A percentile compares a stretch with the other conserved stretches of the same genome.
These are phyloP conservation scores for Naganishia friedmannii DNA, from an alignment of 768 basidiomycete genomes.

Conservation along the genomic window DNA sequence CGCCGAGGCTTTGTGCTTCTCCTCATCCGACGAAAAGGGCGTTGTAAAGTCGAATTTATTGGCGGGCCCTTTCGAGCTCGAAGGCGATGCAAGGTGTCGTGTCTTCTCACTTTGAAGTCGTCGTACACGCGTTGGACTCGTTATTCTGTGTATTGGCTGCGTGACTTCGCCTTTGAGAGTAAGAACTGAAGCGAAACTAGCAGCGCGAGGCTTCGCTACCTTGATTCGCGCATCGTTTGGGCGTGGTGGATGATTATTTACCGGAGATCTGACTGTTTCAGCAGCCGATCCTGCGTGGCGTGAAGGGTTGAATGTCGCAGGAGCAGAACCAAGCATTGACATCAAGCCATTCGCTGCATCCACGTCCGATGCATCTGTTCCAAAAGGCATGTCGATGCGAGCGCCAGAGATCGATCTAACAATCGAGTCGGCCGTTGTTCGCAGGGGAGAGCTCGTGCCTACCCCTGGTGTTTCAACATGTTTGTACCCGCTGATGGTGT, in stretches of 20 bases:
- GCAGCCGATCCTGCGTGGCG: neutral
- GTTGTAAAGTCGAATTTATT: neutral
- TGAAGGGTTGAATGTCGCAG: constrained; percentile 10
- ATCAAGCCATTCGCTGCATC: constrained; percentile 22
- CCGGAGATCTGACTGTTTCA: neutral
- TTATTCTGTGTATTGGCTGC: neutral
- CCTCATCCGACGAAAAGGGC: constrained; percentile 15
- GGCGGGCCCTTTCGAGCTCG: neutral
- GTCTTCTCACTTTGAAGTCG: neutral
- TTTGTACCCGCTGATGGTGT: constrained; percentile 11
- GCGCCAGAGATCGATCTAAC: neutral
- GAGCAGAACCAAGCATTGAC: constrained; percentile 23
- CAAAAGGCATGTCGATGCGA: constrained; percentile 8
- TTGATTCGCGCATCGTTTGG: neutral
- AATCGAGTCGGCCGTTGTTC: neutral
- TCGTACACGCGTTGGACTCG: constrained; percentile 15
- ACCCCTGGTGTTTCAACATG: neutral
- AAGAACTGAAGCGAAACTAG: constrained; percentile 5
- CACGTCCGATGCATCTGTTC: constrained; percentile 15
- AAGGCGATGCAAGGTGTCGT: constrained; percentile 1
- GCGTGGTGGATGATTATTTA: neutral
- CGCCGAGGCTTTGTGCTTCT: constrained; percentile 9
- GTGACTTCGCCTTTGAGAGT: neutral
- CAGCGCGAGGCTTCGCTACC: constrained; percentile 10
- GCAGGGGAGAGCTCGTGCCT: neutral